Evolutionary conservation across 148 eudicot genomes (phyloP).

Genomic region (Oxyria digyna): DNA sequence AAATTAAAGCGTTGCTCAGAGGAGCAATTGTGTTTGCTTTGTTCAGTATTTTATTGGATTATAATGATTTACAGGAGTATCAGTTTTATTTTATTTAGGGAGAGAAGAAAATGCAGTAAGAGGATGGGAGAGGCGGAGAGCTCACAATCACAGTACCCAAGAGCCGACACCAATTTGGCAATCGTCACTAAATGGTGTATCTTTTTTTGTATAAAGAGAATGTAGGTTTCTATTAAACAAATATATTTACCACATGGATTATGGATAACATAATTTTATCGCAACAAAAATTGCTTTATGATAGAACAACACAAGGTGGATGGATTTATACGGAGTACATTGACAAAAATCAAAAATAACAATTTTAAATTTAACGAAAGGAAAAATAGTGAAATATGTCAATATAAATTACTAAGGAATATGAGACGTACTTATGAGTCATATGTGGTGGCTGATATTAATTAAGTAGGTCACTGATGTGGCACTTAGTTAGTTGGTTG

Average conservation of each 20-base stretch:
- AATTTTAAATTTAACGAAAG: too few relatives aligned
- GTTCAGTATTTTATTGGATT: constrained; percentile 3
- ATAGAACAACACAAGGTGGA: background rate
- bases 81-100: background rate
- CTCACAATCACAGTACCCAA: background rate
- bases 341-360: too few relatives aligned
- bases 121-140: background rate
- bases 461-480: too few relatives aligned
- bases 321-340: too few relatives aligned
- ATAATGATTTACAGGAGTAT: background rate
- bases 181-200: background rate
- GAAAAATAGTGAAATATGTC: too few relatives aligned
- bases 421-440: too few relatives aligned
- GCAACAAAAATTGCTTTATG: background rate
- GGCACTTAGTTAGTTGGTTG: too few relatives aligned
- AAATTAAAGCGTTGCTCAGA: constrained; percentile 5
- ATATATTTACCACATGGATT: background rate
- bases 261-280: background rate
- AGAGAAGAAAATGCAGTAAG: background rate
- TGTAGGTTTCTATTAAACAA: background rate
- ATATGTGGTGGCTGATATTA: too few relatives aligned
- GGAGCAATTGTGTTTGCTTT: background rate
- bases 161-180: constrained; percentile 1
- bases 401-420: too few relatives aligned
- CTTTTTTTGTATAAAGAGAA: background rate